Evolutionary conservation across 345 rosid species (phyloP), one percentile per base, ranked within the genome.

Genomic region (Heritiera littoralis): DNA sequence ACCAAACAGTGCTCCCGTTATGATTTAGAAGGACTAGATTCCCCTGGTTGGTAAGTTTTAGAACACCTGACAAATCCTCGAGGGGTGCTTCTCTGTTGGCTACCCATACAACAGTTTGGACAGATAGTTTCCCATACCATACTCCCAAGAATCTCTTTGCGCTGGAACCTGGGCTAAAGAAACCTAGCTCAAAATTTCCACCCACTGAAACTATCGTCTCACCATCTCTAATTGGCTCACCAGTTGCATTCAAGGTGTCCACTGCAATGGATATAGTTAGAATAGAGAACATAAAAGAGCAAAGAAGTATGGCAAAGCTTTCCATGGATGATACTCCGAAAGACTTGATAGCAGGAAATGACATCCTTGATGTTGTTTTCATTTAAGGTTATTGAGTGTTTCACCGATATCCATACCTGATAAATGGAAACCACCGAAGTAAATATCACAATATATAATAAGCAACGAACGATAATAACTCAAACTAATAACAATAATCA

Each of bases 11-110:
- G 23, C 51, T 78, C 17, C 77, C 23, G 0, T 12, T 66, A 4
- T 46, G 45, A 49, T 81, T 81, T 12, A 75, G 49, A 43, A 86
- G 86, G 52, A 71, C 80, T 9, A 84, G 73, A 58, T 77, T 66
- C 65, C 77, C 85, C 66, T 41, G 65, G 76, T 45, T 40, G 4
- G 38, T 77, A 20, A 86, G 66, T 48, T 66, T 71, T 56, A 88
- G 45, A 8, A 30, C 72, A 7, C 83, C 87, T 3, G 88, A 64
- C 10, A 76, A 72, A 74, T 79, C 83, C 1, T 80, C 13, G n/a
- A 88, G 80, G 6, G 91, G 85, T 2, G 8, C 9, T 43, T 81
- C 88, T 77, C 88, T 82, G 56, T 88, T 86, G 61, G 91, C 91
- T 1, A 85, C 87, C 89, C 91, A 88, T 0, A 83, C 84, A 30